phyloP scores from a whole-genome alignment of 2,329 filamentous ascomycete genomes.

The Ophiostoma novo-ulmi region DNA sequence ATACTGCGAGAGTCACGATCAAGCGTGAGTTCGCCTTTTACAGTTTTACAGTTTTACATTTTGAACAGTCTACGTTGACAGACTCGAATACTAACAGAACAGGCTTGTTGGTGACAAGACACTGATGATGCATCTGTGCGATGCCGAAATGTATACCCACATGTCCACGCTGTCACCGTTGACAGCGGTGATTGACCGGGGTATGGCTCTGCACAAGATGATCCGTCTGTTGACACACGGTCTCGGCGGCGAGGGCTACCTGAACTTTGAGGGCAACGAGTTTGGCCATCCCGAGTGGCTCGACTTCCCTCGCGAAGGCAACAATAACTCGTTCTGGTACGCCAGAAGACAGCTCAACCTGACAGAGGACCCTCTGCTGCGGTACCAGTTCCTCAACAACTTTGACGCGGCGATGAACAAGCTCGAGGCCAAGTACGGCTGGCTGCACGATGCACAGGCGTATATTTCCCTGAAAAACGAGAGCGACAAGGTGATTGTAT shows the following conservation, averaged over 20 bases:
- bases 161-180: conserved; percentile 85
- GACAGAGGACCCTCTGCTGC: conserved; percentile 75
- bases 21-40: conserved; percentile 63
- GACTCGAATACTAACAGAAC: conserved; percentile 14
- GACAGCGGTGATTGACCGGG: conserved; percentile 82
- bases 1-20: conserved; percentile 94
- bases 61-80: background rate
- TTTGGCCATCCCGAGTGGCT: conserved; percentile 99
- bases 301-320: conserved; percentile 91
- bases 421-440: conserved; percentile 82
- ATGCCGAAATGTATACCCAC: conserved; percentile 95
- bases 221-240: conserved; percentile 88
- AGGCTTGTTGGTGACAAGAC: conserved; percentile 95
- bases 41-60: conserved; percentile 10
- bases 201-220: conserved; percentile 93
- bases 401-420: conserved; percentile 92
- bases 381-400: conserved; percentile 87
- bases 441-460: conserved; percentile 79
- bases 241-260: conserved; percentile 90
- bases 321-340: conserved; percentile 91
- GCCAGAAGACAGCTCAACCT: conserved; percentile 91
- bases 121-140: conserved; percentile 96
- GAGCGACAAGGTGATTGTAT: conserved; percentile 88
- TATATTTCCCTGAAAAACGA: conserved; percentile 95
- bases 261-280: conserved; percentile 98